Evolutionary conservation across 1,139 yeast species (phyloP).

Genomic region (Nakaseomyces kungkrabaensis): DNA sequence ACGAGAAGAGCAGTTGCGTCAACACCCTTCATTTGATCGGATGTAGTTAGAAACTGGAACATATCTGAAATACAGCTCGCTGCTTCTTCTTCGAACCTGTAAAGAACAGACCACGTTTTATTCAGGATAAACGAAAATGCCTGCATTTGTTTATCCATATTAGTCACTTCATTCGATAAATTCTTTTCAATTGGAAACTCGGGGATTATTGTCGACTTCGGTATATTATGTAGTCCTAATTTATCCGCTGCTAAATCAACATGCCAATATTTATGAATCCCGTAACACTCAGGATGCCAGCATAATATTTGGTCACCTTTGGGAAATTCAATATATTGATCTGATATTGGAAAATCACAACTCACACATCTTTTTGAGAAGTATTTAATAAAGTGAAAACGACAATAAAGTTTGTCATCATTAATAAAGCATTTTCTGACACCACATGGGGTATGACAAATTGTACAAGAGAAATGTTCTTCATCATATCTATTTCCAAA

Average conservation of each 20-base stretch:
- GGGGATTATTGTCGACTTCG: slow-evolving; percentile 24
- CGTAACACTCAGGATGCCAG: slow-evolving; percentile 99
- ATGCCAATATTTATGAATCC: slow-evolving; percentile 96
- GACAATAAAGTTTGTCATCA: slow-evolving; percentile 74
- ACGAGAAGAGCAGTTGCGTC: slow-evolving; percentile 66
- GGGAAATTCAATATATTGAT: slow-evolving; percentile 86
- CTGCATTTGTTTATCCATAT: slow-evolving; percentile 44
- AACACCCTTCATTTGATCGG: slow-evolving; percentile 62
- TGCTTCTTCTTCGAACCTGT: slow-evolving; percentile 85
- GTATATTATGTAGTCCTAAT: slow-evolving; percentile 44
- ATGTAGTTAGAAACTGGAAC: slow-evolving; percentile 76
- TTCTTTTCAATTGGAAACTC: slow-evolving; percentile 8
- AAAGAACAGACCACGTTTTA: slow-evolving; percentile 79
- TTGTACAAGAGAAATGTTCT: slow-evolving; percentile 88
- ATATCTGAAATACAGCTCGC: slow-evolving; percentile 88
- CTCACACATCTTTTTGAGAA: slow-evolving; percentile 92
- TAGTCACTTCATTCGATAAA: slow-evolving; percentile 38
- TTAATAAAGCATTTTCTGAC: slow-evolving; percentile 91
- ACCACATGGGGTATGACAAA: slow-evolving; percentile 81
- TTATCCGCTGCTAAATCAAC: slow-evolving; percentile 63
- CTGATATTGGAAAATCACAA: slow-evolving; percentile 80
- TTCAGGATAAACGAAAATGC: slow-evolving; percentile 60
- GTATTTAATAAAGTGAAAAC: slow-evolving; percentile 75
- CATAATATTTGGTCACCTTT: slow-evolving; percentile 92
- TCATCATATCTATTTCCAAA: slow-evolving; percentile 86